Conservation (phyloP, 768 basidiomycete species). For the Panellus pusillus region DNA sequence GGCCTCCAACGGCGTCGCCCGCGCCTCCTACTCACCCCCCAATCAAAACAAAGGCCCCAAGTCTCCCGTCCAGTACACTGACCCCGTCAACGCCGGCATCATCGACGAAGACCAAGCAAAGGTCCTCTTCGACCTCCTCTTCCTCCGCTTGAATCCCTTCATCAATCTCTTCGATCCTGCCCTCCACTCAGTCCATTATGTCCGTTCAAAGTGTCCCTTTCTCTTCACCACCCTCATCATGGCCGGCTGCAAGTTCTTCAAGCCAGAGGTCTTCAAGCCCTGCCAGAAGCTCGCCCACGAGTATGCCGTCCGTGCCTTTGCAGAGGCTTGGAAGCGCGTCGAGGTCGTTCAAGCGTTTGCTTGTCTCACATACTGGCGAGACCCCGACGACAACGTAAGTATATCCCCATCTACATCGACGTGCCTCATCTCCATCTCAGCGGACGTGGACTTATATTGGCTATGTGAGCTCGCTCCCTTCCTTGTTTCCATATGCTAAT, state of each 20-base stretch:
- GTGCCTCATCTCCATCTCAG: slow-evolving; percentile 36
- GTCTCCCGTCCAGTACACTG: slow-evolving; percentile 39
- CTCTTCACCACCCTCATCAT: slow-evolving; percentile 84
- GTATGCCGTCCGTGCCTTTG: slow-evolving; percentile 75
- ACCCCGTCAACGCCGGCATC: slow-evolving; percentile 73
- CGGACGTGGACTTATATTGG: slow-evolving; percentile 88
- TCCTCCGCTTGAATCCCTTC: slow-evolving; percentile 84
- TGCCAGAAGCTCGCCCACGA: slow-evolving; percentile 75
- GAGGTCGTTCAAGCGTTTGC: slow-evolving; percentile 90
- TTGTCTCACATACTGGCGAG: slow-evolving; percentile 88
- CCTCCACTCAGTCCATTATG: slow-evolving; percentile 78
- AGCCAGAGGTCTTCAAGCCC: slow-evolving; percentile 61
- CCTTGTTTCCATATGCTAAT: slow-evolving; percentile 1
- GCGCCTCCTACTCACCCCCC: slow-evolving; percentile 39
- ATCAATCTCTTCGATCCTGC: slow-evolving; percentile 86
- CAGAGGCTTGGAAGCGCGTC: slow-evolving; percentile 75
- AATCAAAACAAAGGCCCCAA: slow-evolving; percentile 31
- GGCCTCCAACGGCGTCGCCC: slow-evolving; percentile 33
- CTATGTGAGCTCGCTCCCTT: slow-evolving; percentile 51
- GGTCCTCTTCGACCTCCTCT: slow-evolving; percentile 75
- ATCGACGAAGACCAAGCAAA: slow-evolving; percentile 69
- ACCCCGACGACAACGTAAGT: slow-evolving; percentile 76
- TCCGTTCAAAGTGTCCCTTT: slow-evolving; percentile 78
- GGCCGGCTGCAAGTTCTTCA: slow-evolving; percentile 84
- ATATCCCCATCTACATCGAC: slow-evolving; percentile 25